Evolutionary conservation across 164 flowering plant genomes (phyloP).

Genomic region (Cinnamomum chago): DNA sequence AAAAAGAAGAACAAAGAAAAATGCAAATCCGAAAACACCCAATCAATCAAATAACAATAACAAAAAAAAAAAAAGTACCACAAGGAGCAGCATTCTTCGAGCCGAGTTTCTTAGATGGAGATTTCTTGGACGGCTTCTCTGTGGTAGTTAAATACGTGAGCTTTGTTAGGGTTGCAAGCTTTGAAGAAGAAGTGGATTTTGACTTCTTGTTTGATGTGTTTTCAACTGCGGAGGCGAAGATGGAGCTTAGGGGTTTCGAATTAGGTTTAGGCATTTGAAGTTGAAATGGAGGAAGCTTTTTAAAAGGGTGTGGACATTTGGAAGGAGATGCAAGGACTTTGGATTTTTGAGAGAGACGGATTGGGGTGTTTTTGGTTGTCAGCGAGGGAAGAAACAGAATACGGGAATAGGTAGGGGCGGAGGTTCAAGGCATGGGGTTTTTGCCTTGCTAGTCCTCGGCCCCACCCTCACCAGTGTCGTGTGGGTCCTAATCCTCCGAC

Average conservation of each 20-base stretch:
- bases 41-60: not conserved
- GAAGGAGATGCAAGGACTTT: too few species aligned
- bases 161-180: constrained; percentile 8
- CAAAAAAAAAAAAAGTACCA: not conserved
- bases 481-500: not conserved
- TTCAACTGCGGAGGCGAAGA: constrained; percentile 22
- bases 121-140: constrained; percentile 6
- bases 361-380: not conserved
- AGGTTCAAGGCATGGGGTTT: not conserved
- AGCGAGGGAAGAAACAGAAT: not conserved
- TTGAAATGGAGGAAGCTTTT: not conserved
- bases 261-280: constrained; percentile 22
- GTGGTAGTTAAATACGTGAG: constrained; percentile 8
- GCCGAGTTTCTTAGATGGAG: constrained; percentile 6
- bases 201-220: too few species aligned
- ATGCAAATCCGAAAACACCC: not conserved
- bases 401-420: not conserved
- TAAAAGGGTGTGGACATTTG: too few species aligned
- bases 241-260: constrained; percentile 22
- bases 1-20: not conserved
- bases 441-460: not conserved
- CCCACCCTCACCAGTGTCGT: not conserved
- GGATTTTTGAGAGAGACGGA: too few species aligned
- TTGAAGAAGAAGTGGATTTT: too few species aligned
- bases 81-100: not conserved